Evolutionary conservation across 305 asterid species (phyloP).

Genomic region (Lippia alba): DNA sequence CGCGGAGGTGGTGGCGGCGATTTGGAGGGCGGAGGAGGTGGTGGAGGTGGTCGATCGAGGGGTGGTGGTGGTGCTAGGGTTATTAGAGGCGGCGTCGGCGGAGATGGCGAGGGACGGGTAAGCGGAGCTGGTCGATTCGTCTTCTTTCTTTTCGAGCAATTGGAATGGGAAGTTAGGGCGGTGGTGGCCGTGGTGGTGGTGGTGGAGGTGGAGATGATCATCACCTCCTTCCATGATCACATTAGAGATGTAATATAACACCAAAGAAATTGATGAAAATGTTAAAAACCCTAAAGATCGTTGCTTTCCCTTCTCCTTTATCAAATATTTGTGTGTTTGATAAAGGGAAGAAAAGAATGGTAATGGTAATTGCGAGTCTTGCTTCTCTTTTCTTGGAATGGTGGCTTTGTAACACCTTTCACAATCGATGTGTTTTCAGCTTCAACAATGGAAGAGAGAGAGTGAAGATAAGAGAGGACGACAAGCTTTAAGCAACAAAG

Average conservation of each 20-base stretch:
- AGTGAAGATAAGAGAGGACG: constrained; percentile 42
- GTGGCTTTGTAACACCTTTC: constrained; percentile 52
- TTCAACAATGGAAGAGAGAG: constrained; percentile 52
- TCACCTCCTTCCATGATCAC: constrained; percentile 87
- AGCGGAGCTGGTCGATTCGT: constrained; percentile 46
- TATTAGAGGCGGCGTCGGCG: constrained; percentile 36
- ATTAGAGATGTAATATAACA: constrained; percentile 38
- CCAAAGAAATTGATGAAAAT: constrained; percentile 7
- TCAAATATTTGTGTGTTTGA: constrained; percentile 25
- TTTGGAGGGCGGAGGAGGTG: constrained; percentile 49
- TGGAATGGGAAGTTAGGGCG: constrained; percentile 55
- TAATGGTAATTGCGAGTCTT: neutral
- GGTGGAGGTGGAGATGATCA: constrained; percentile 64
- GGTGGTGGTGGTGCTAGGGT: constrained; percentile 39
- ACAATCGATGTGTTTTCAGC: constrained; percentile 51
- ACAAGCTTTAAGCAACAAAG: constrained; percentile 92
- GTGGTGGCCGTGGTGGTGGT: constrained; percentile 44
- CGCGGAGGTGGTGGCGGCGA: constrained; percentile 25
- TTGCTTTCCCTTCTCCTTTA: constrained; percentile 20
- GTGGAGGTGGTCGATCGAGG: constrained; percentile 39
- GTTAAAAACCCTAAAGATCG: constrained; percentile 27
- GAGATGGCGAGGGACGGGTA: constrained; percentile 61
- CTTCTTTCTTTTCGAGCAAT: constrained; percentile 51
- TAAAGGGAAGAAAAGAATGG: neutral
- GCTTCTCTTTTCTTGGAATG: constrained; percentile 36